phyloP scores from a whole-genome alignment of 805 yeast genomes.

The Metschnikowia borealis region DNA sequence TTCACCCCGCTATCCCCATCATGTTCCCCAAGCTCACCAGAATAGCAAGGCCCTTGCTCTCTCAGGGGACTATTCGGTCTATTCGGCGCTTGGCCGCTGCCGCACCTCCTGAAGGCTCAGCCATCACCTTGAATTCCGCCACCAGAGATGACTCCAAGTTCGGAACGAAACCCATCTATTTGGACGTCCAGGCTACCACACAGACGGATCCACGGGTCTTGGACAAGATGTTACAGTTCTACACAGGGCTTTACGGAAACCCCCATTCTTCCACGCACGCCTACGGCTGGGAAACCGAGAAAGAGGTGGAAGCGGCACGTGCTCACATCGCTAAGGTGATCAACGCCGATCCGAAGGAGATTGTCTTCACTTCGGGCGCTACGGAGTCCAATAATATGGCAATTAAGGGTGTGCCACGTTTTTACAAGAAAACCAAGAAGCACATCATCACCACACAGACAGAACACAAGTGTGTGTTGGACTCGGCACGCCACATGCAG shows the following conservation, averaged over 20 bases:
- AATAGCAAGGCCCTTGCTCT: constrained; percentile 1
- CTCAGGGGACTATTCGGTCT: not conserved
- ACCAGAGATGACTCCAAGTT: constrained; percentile 42
- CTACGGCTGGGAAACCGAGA: constrained; percentile 98
- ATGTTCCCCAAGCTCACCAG: constrained; percentile 1
- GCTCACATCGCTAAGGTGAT: constrained; percentile 76
- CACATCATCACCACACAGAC: constrained; percentile 96
- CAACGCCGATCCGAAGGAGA: constrained; percentile 93
- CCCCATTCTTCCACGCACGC: constrained; percentile 97
- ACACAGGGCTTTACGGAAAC: constrained; percentile 92
- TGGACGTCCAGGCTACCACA: constrained; percentile 98
- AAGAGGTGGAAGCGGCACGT: constrained; percentile 85
- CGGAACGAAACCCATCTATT: constrained; percentile 86
- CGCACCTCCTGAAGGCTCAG: constrained; percentile 48
- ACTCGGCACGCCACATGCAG: constrained; percentile 89
- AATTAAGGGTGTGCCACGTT: constrained; percentile 91
- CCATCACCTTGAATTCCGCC: constrained; percentile 41
- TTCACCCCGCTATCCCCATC: not conserved
- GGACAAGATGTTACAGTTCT: constrained; percentile 79
- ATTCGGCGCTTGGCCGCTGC: not conserved
- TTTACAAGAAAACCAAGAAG: constrained; percentile 82
- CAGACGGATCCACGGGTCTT: constrained; percentile 96
- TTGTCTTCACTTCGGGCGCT: constrained; percentile 95
- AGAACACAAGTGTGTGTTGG: constrained; percentile 98
- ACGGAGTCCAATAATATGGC: constrained; percentile 96